These are phyloP conservation scores for Conticribra guillardii DNA, from an alignment of 108 stramenopile species.

Conservation along the genomic window DNA sequence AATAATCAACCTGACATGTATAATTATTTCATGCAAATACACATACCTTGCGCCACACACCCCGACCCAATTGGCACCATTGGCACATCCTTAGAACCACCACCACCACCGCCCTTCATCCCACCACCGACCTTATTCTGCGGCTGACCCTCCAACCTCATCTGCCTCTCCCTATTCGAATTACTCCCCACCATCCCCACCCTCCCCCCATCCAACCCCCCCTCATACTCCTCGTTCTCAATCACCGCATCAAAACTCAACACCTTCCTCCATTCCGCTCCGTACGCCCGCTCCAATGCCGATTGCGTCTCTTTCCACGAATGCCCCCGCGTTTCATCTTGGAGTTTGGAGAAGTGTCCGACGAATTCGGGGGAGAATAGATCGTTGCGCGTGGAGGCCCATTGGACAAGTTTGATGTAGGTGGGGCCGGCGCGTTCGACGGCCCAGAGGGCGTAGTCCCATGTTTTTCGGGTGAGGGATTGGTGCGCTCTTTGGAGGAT, in stretches of 20 bases:
- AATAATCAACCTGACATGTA: no score
- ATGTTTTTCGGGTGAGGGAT: constrained; percentile 44
- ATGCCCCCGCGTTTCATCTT: constrained; percentile 85
- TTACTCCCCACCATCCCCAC: constrained; percentile 25
- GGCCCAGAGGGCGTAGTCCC: constrained; percentile 86
- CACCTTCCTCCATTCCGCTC: constrained; percentile 53
- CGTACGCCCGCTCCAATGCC: constrained; percentile 66
- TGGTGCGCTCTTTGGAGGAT: neutral
- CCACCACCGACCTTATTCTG: neutral
- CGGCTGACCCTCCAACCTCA: constrained; percentile 12
- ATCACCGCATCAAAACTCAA: constrained; percentile 25
- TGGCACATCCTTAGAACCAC: neutral
- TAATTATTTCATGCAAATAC: no score
- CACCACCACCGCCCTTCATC: neutral
- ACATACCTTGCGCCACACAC: constrained; percentile 78
- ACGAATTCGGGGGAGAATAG: constrained; percentile 86
- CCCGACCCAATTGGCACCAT: constrained; percentile 81
- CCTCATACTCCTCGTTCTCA: constrained; percentile 27
- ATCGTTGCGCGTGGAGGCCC: constrained; percentile 91
- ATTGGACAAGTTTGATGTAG: constrained; percentile 91
- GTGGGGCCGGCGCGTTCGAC: constrained; percentile 91
- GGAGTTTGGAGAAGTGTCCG: constrained; percentile 82
- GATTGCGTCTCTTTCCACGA: constrained; percentile 70
- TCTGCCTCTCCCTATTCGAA: constrained; percentile 33
- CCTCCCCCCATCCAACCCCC: constrained; percentile 11